A percentile compares a stretch with the other conserved stretches of the same genome.
Conservation (phyloP, 176 grass and related monocot genomes). For the Triticum urartu region DNA sequence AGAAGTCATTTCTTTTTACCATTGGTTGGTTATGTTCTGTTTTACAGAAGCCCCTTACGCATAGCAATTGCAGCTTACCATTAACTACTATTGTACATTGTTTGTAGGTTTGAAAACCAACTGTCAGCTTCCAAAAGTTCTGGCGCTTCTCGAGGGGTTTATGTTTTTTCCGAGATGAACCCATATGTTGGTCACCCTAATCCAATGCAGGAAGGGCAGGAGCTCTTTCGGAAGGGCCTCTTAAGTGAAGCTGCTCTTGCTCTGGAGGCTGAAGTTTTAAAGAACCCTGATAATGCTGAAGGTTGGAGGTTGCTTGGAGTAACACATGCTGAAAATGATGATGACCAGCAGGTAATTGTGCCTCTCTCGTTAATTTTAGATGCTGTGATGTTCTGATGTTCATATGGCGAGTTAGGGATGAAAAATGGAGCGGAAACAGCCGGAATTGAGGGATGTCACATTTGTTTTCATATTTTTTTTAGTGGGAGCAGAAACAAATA, state of each 20-base stretch:
- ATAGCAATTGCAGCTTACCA: constrained; percentile 13
- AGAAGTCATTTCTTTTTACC: background rate
- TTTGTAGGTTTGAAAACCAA: constrained; percentile 64
- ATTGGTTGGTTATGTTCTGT: constrained; percentile 3
- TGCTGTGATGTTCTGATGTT: background rate
- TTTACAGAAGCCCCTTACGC: background rate
- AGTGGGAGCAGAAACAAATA: background rate
- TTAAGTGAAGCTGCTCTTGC: constrained; percentile 99
- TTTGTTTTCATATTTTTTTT: background rate
- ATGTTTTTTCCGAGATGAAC: constrained; percentile 89
- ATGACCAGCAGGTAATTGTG: constrained; percentile 85
- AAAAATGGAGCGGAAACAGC: background rate
- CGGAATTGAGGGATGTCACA: background rate
- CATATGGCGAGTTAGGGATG: background rate
- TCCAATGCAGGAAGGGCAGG: constrained; percentile 96
- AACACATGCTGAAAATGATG: constrained; percentile 99
- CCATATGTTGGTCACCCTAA: constrained; percentile 98
- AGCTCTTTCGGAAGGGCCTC: constrained; percentile 92
- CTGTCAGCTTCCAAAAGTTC: constrained; percentile 53
- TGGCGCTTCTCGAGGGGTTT: constrained; percentile 72
- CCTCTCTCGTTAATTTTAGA: constrained; percentile 3
- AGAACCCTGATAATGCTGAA: constrained; percentile 95
- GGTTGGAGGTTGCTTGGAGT: constrained; percentile 95
- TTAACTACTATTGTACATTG: constrained; percentile 4
- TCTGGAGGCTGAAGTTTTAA: constrained; percentile 97